phyloP scores from a whole-genome alignment of 257 asterid species.

The Petunia secreta region DNA sequence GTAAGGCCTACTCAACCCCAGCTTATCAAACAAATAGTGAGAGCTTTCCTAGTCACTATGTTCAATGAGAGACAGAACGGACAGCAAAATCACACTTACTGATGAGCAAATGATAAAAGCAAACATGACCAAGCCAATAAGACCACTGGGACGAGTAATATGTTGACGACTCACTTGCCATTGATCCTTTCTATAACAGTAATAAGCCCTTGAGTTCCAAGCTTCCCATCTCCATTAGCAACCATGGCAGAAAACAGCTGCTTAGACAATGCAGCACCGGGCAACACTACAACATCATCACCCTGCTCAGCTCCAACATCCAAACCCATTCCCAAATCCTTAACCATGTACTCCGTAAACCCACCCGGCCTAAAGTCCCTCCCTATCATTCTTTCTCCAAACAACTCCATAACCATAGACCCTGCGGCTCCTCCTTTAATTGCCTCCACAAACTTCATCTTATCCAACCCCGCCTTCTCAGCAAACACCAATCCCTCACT shows the following conservation, averaged over 20 bases:
- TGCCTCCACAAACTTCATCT: conserved; percentile 64
- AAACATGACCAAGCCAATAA: not conserved
- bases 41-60: not conserved
- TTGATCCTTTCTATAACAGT: conserved; percentile 79
- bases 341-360: conserved; percentile 85
- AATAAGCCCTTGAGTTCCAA: conserved; percentile 73
- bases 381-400: conserved; percentile 78
- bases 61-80: not conserved
- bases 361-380: conserved; percentile 83
- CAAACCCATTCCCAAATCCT: conserved; percentile 89
- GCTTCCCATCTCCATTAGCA: conserved; percentile 82
- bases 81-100: not conserved
- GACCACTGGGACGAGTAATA: not conserved
- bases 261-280: conserved; percentile 74
- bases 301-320: conserved; percentile 55
- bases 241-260: conserved; percentile 84
- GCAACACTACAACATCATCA: conserved; percentile 58
- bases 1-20: not conserved
- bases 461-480: conserved; percentile 73
- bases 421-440: conserved; percentile 88
- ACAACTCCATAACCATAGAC: conserved; percentile 80
- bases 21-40: not conserved
- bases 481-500: conserved; percentile 90
- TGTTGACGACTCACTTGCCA: conserved; percentile 35
- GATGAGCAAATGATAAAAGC: not conserved